phyloP scores from a whole-genome alignment of 139 green algal species.

The Chlorella sp. region DNA sequence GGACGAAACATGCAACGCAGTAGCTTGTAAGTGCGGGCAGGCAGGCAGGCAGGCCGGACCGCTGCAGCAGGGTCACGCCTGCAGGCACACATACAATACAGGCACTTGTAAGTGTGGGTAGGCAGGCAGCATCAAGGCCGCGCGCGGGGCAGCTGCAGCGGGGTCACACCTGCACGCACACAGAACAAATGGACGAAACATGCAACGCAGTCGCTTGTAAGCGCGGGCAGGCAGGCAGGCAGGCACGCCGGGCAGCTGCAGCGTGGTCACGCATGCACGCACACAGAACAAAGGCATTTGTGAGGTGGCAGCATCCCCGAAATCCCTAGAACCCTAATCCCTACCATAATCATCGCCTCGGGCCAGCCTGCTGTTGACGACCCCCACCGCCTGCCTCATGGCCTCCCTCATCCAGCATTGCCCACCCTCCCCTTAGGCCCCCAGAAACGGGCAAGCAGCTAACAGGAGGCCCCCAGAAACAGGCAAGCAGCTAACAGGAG shows the following conservation, averaged over 20 bases:
- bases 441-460: too few relatives aligned
- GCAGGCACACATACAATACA: background rate
- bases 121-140: background rate
- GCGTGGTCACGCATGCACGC: background rate
- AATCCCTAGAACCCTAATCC: too few relatives aligned
- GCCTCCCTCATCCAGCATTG: background rate
- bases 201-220: background rate
- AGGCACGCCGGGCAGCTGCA: background rate
- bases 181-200: background rate
- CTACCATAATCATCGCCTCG: too few relatives aligned
- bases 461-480: too few relatives aligned
- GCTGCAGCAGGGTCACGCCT: slow-evolving; percentile 13
- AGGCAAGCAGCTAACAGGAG: too few relatives aligned
- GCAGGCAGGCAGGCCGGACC: background rate
- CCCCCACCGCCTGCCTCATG: background rate
- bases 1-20: background rate
- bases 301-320: too few relatives aligned
- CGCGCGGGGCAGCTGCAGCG: background rate
- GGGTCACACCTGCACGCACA: background rate
- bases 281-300: too few relatives aligned
- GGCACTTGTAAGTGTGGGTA: background rate
- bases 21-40: background rate
- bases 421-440: background rate
- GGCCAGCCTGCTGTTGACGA: too few relatives aligned
- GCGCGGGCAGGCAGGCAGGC: background rate